Percentiles rank a stretch among this genome's conserved stretches.
phyloP scores from a whole-genome alignment of 441 rosid species.

The Eutrema salsugineum region DNA sequence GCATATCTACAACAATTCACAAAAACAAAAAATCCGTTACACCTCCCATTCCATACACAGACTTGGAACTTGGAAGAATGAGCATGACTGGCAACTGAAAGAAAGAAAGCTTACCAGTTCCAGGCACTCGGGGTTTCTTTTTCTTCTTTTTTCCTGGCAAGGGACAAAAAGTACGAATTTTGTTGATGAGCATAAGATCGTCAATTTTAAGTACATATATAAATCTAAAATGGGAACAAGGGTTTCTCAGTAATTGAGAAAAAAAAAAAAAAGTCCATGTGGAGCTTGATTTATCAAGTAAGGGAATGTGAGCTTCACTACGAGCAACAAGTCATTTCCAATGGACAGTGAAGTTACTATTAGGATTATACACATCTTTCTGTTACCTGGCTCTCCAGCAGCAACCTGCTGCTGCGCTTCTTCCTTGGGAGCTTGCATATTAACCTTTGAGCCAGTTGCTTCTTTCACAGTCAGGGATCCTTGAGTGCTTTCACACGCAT shows the following conservation, averaged over 20 bases:
- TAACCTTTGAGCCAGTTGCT: constrained; percentile 68
- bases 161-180: constrained; percentile 5
- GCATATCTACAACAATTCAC: constrained; percentile 53
- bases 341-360: neutral
- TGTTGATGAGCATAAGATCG: neutral
- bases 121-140: constrained; percentile 78
- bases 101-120: constrained; percentile 49
- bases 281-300: neutral
- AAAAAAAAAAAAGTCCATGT: neutral
- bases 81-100: neutral
- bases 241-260: neutral
- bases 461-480: constrained; percentile 76
- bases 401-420: constrained; percentile 87
- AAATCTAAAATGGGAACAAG: neutral
- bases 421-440: constrained; percentile 71
- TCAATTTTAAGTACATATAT: neutral
- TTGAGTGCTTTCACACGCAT: constrained; percentile 75
- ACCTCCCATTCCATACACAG: neutral
- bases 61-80: neutral
- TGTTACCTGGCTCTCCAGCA: constrained; percentile 78
- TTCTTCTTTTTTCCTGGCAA: constrained; percentile 81
- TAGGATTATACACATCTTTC: neutral
- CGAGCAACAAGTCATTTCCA: neutral
- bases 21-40: neutral
- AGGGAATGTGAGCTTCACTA: neutral